A percentile compares a stretch with the other conserved stretches of the same genome.
phyloP scores from a whole-genome alignment of 108 stramenopile genomes.

The Pseudonitzschia multiseries region DNA sequence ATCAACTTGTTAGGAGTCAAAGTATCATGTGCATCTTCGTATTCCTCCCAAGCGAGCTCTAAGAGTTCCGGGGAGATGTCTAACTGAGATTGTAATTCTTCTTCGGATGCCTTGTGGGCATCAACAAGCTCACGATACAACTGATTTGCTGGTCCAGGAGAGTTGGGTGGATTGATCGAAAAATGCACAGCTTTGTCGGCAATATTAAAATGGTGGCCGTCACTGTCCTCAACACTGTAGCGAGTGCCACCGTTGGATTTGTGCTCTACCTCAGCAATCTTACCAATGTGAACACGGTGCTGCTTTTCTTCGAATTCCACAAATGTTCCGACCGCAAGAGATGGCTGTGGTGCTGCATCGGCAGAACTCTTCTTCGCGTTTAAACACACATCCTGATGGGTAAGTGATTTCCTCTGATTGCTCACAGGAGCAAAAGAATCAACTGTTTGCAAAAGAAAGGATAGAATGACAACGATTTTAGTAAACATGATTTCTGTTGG shows the following conservation, averaged over 20 bases:
- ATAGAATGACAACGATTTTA: background rate
- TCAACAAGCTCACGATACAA: constrained; percentile 43
- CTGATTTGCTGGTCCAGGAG: constrained; percentile 41
- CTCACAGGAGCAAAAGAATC: background rate
- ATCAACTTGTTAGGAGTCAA: constrained; percentile 44
- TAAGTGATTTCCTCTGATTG: background rate
- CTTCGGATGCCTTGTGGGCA: constrained; percentile 40
- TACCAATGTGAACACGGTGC: constrained; percentile 48
- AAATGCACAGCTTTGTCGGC: constrained; percentile 51
- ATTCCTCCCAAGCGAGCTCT: constrained; percentile 63
- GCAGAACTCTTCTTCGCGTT: constrained; percentile 18
- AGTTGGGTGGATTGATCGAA: constrained; percentile 47
- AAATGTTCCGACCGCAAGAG: constrained; percentile 45
- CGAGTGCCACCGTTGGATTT: constrained; percentile 55
- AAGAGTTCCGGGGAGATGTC: constrained; percentile 51
- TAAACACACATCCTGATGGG: background rate
- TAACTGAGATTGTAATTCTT: constrained; percentile 35
- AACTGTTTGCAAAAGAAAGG: background rate
- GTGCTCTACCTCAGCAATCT: constrained; percentile 46
- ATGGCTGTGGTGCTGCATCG: constrained; percentile 24
- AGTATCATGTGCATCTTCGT: constrained; percentile 19
- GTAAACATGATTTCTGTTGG: background rate
- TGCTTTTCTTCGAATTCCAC: constrained; percentile 54
- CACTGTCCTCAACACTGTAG: constrained; percentile 42
- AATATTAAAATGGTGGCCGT: constrained; percentile 47